Conservation (phyloP, 2,329 filamentous ascomycete genomes). For the Cytospora piceicola region DNA sequence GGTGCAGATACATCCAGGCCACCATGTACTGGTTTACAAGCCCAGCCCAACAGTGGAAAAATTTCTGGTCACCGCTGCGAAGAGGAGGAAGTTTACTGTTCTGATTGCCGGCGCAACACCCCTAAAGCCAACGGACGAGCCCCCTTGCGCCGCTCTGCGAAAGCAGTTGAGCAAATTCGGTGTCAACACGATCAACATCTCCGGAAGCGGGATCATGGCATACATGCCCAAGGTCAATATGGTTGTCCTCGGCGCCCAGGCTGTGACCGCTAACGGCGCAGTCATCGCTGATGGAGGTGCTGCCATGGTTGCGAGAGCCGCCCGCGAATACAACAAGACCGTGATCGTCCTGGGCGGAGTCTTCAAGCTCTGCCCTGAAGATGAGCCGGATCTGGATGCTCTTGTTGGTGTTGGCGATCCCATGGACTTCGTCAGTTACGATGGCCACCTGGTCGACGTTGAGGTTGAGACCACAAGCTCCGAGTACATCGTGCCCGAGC, state of each 20-base stretch:
- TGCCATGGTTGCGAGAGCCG: conserved; percentile 80
- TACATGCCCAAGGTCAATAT: conserved; percentile 97
- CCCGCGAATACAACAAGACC: conserved; percentile 78
- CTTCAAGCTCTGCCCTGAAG: conserved; percentile 91
- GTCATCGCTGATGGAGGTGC: conserved; percentile 85
- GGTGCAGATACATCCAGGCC: conserved; percentile 90
- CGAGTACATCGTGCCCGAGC: conserved; percentile 78
- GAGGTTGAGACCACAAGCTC: conserved; percentile 79
- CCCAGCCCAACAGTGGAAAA: conserved; percentile 86
- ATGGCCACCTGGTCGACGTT: conserved; percentile 78
- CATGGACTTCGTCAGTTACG: conserved; percentile 74
- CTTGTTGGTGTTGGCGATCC: conserved; percentile 87
- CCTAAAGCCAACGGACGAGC: conserved; percentile 42
- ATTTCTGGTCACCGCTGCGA: conserved; percentile 84
- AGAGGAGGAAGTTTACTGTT: conserved; percentile 90
- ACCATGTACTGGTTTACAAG: conserved; percentile 88
- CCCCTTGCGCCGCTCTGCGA: conserved; percentile 61
- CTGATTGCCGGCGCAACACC: conserved; percentile 73
- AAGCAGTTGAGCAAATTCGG: conserved; percentile 80
- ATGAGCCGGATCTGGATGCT: conserved; percentile 79
- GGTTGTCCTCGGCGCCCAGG: conserved; percentile 86
- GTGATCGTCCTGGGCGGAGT: conserved; percentile 90
- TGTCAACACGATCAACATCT: conserved; percentile 80
- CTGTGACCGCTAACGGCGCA: conserved; percentile 85
- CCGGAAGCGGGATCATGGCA: conserved; percentile 84